Conservation (phyloP, 2,329 filamentous ascomycete species). For the Endoconidiophora polonica region DNA sequence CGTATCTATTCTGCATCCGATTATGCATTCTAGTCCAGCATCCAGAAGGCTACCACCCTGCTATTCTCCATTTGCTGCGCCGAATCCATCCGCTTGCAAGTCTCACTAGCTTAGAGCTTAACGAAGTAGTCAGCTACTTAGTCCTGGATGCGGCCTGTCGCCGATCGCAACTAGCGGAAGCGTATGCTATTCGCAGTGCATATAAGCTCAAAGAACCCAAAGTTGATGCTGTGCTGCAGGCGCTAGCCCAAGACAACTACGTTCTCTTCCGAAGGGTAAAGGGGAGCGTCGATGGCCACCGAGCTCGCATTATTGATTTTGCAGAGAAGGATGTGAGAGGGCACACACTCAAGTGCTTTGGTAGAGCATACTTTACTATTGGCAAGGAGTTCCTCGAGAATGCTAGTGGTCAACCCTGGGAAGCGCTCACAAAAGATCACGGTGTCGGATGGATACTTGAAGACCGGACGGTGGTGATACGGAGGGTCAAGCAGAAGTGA, state of each 20-base stretch:
- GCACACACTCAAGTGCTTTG: conserved; percentile 74
- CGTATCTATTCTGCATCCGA: conserved; percentile 82
- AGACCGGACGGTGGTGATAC: conserved; percentile 58
- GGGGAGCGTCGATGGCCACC: conserved; percentile 61
- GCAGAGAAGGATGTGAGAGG: conserved; percentile 57
- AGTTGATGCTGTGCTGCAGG: conserved; percentile 50
- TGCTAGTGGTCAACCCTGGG: conserved; percentile 56
- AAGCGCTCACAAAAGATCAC: conserved; percentile 46
- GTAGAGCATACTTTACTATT: conserved; percentile 60
- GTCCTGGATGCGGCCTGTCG: conserved; percentile 83
- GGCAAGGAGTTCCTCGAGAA: conserved; percentile 52
- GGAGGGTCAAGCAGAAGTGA: conserved; percentile 29
- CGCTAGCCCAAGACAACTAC: conserved; percentile 71
- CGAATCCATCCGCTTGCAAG: conserved; percentile 51
- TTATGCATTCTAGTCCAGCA: conserved; percentile 65
- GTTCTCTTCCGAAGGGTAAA: conserved; percentile 57
- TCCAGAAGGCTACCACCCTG: conserved; percentile 78
- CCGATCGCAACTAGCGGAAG: conserved; percentile 55
- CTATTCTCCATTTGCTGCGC: conserved; percentile 62
- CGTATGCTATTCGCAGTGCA: conserved; percentile 46
- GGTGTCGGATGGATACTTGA: conserved; percentile 76
- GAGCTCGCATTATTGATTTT: conserved; percentile 64
- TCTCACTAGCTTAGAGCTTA: conserved; percentile 53
- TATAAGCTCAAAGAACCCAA: conserved; percentile 50
- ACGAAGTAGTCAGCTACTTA: conserved; percentile 65